phyloP scores from a whole-genome alignment of 1,284 basidiomycete genomes.

The Melampsora americana region DNA sequence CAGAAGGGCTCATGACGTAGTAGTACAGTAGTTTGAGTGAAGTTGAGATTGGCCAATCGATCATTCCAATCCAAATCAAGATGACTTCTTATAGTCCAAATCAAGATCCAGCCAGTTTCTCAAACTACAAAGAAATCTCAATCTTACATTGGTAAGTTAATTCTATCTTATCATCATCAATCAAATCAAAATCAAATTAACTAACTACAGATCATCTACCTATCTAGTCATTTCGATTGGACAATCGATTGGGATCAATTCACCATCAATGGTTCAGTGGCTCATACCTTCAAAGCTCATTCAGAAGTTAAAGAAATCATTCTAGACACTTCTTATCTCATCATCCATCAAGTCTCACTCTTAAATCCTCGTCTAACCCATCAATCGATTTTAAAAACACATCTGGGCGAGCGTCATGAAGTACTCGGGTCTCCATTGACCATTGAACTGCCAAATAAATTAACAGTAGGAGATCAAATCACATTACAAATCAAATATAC shows the following conservation, averaged over 20 bases:
- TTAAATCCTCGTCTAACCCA: constrained; percentile 17
- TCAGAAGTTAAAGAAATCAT: constrained; percentile 66
- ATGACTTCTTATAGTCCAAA: constrained; percentile 32
- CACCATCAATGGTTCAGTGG: constrained; percentile 69
- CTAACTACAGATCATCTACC: no score
- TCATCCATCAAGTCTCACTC: constrained; percentile 48
- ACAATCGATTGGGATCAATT: constrained; percentile 69
- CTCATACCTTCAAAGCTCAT: constrained; percentile 65
- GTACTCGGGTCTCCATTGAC: constrained; percentile 40
- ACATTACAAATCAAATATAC: constrained; percentile 67
- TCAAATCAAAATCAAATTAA: not conserved
- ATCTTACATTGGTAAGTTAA: constrained; percentile 25
- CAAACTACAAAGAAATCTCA: constrained; percentile 37
- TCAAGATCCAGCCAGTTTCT: constrained; percentile 37
- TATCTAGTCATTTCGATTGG: constrained; percentile 67
- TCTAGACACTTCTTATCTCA: constrained; percentile 52
- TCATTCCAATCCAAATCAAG: no score
- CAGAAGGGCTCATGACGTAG: no score
- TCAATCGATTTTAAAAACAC: constrained; percentile 20
- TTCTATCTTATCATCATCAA: not conserved
- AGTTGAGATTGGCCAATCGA: no score
- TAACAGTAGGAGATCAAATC: constrained; percentile 57
- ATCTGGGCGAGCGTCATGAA: constrained; percentile 35
- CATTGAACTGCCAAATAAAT: constrained; percentile 17
- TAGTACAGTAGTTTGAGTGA: no score